Evolutionary conservation across 1,139 yeast species (phyloP).

Genomic region (Ogataea hybrid): DNA sequence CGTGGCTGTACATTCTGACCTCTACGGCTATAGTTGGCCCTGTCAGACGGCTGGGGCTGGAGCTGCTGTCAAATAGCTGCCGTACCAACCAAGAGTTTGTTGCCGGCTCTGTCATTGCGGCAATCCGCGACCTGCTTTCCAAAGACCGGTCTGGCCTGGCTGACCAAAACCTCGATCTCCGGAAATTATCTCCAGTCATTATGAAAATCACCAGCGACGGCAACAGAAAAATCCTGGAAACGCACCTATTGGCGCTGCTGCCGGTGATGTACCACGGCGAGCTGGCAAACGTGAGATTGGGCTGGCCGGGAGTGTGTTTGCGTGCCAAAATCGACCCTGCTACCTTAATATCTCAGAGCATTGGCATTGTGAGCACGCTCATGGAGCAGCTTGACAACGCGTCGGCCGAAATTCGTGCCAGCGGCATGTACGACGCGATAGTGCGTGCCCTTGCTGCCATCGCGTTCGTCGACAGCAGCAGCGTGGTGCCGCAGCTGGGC

Average conservation of each 20-base stretch:
- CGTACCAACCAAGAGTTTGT: slow-evolving; percentile 28
- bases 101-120: slow-evolving; percentile 28
- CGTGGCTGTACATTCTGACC: slow-evolving; percentile 45
- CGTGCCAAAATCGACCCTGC: slow-evolving; percentile 67
- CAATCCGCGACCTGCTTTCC: slow-evolving; percentile 30
- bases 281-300: slow-evolving; percentile 26
- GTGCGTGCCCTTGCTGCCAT: slow-evolving; percentile 60
- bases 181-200: slow-evolving; percentile 42
- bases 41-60: slow-evolving; percentile 36
- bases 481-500: slow-evolving; percentile 52
- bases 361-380: slow-evolving; percentile 36
- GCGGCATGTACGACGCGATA: slow-evolving; percentile 43
- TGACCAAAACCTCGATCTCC: slow-evolving; percentile 30
- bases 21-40: slow-evolving; percentile 39
- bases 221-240: slow-evolving; percentile 35
- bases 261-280: slow-evolving; percentile 53
- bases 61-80: slow-evolving; percentile 32
- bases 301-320: slow-evolving; percentile 82
- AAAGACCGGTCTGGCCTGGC: neutral
- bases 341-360: slow-evolving; percentile 42
- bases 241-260: slow-evolving; percentile 46
- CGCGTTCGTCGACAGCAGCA: slow-evolving; percentile 66
- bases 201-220: slow-evolving; percentile 40
- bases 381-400: slow-evolving; percentile 21
- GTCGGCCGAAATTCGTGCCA: slow-evolving; percentile 25